Evolutionary conservation across 2,329 filamentous ascomycete genomes (phyloP), one percentile per base, ranked within the genome.

Genomic region (Purpureocillium takamizusanense): DNA sequence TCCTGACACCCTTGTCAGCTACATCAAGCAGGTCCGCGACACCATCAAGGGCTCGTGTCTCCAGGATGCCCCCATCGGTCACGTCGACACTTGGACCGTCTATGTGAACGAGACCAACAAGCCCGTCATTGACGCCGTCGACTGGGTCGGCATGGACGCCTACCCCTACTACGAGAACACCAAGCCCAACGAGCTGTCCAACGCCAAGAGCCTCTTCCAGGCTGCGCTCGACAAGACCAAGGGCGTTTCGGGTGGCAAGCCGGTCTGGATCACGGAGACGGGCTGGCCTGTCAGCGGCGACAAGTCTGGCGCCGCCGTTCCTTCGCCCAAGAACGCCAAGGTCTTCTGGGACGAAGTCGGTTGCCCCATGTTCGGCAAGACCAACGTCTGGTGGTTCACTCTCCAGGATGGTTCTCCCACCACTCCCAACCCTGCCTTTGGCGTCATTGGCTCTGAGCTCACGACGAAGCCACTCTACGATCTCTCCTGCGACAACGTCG

Each of bases 11-110:
- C 65, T 94, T 30, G 72, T 78, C 51, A 59, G 64, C 41, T 92
- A 88, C 64, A 86, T 94, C 67, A 60, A 70, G 42, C 67, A 83
- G 56, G 78, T 85, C 42, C 77, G 79, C 45, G 59, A 67, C 21
- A 68, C 75, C 44, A 75, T 94, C 53, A 54, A 72, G 21, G 75
- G 74, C 42, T 87, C 84, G 12, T 55, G 64, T 35, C 65, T 84
- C 17, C 63, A 70, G 29, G 62, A 63, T 17, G 72, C 67, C 33
- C 68, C 76, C 14, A 68, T 94, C 43, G 87, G 87, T 37, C 88
- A 94, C 62, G 87, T 94, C 56, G 88, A 94, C 57, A 94, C 88
- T 37, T 94, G 86, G 86, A 87, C 81, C 28, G 77, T 76, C 37
- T 89, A 78, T 70, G 77, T 78, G 56, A 87, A 94, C 60, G 60